Base-by-base conservation (phyloP, 306 rosid genomes). In the Malus sieversii region DNA sequence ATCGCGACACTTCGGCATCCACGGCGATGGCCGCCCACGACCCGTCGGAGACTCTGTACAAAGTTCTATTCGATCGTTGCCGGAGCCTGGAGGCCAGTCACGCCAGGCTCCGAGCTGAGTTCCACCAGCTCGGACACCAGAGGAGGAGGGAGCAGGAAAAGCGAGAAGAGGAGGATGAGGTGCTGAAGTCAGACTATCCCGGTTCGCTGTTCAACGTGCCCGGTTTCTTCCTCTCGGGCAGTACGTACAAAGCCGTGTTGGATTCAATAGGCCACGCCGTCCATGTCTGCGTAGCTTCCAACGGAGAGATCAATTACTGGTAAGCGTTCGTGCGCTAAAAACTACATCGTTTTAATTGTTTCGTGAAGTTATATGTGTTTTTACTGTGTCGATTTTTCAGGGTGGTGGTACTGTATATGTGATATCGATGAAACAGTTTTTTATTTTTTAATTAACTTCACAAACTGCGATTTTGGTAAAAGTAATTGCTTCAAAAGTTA, bases 221-320 rank as follows among this genome's bases (percentile, higher is more conserved):
- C 19, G 87, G 90, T 1, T 80, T 42, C 80, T 85, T 77, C 86
- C 65, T 67, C 66, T 76, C 86, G 8, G 74, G 63, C 15, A 73
- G 80, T 75, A 87, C 92, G 3, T 86, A 83, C 67, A 86, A 79
- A 19, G 82, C 73, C 58, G 76, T 85, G n/a, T 66, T 91, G 86
- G 86, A 86, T 40, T 74, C 80, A n/a, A 84, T 88, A 79, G 95
- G 93, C 3, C 92, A 80, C 71, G 90, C 93, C 42, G 87, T 91
- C 84, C 82, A 79, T 77, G 87, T 88, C 2, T 84, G 77, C 68
- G 59, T 67, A 46, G 86, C 86, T 62, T 80, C 88, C 69, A 79
- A 89, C 11, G 86, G 89, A 53, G 84, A 88, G 87, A 91, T 91
- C 77, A 70, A 80, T 52, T 89, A 75, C 83, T 92, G 91, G 97